Base-by-base conservation (phyloP, 257 asterid genomes). In the Prunella vulgaris region DNA sequence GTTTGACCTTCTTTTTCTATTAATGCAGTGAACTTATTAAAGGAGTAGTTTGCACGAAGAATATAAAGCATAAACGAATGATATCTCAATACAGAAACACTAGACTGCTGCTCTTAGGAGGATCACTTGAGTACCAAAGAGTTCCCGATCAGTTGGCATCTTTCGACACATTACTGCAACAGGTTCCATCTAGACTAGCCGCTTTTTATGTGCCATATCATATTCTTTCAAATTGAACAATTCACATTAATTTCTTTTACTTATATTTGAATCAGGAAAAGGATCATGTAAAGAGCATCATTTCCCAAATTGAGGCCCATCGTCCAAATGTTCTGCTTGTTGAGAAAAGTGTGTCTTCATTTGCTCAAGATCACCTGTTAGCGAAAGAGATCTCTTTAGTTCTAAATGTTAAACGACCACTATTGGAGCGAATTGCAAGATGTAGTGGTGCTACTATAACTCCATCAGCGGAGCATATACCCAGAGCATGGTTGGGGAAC, bases 311-410 rank as follows among this genome's bases (percentile, higher is more conserved):
- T 22, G 60, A 54, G 60, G 35, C 60, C 60, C 60, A 21, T 54
- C 60, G 60, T 22, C 60, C 60, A 21, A 54, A 54, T 22, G 60
- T 54, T 10, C 60, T 54, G 60, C 60, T 54, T 54, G 60, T 54
- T 54, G 60, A 54, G 60, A 54, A 54, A 22, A 54, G 60, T 12
- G 60, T 54, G 15, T 54, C 60, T 54, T 54, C 60, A 22, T 54
- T 54, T 54, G 60, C 60, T 54, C 60, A 54, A 22, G 60, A 54
- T 0, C 33, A 54, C 10, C 60, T 54, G 7, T 54, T 54, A 24
- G 60, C 30, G 10, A 54, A 54, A 22, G 60, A 54, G n/a, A 54
- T 54, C 17, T 54, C 60, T 3, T 54, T 54, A 24, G 60, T 54
- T 54, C 33, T 54, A 54, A 54, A 54, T 54, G 60, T 54, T 54